Evolutionary conservation across 2,329 filamentous ascomycete genomes (phyloP), one percentile per base, ranked within the genome.

Genomic region (Hymenoscyphus scutula): DNA sequence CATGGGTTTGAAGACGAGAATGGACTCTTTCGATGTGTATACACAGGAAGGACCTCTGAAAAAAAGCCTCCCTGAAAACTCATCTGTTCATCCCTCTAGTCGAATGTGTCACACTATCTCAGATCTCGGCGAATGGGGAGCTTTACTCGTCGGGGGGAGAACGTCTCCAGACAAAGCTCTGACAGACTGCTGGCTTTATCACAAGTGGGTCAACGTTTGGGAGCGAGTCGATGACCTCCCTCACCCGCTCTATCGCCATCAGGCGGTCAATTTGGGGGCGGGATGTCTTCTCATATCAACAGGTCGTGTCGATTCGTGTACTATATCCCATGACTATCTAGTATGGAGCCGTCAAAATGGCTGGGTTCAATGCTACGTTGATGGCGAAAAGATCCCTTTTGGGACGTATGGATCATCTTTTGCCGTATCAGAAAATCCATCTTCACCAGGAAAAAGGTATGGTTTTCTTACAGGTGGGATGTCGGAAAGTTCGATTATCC

Each of bases 101-200:
- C 77, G 88, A 53, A 88, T 94, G 80, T 95, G 91, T 69, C 91
- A 95, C 74, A 89, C 90, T 0, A 79, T 92, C 23, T 93, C 89
- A 23, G 80, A 85, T 56, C 73, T 96, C 5, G 82, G 81, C 1
- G 77, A 80, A 37, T 75, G 76, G 25, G 83, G 84, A 17, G 82
- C 82, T 63, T 76, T 97, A 11, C 78, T 97, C 55, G 82, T 85
- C 32, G 93, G 94, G 27, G 94, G 94, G 5, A 84, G 93, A 63
- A 81, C 83, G n/a, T 94, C 91, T 7, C 92, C 93, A 4, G 81
- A 86, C 13, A 82, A 81, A 32, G 86, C 86, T 1, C 78, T 91
- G 51, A 79, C 79, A 38, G 90, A 95, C 74, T 92, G 89, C 69
- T 97, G 91, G 91, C 69, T 92, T 1, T 85, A 88, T 66, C 80